Evolutionary conservation across 495 filamentous ascomycete genomes (phyloP), one percentile per base, ranked within the genome.

Genomic region (Aspergillus leporis): DNA sequence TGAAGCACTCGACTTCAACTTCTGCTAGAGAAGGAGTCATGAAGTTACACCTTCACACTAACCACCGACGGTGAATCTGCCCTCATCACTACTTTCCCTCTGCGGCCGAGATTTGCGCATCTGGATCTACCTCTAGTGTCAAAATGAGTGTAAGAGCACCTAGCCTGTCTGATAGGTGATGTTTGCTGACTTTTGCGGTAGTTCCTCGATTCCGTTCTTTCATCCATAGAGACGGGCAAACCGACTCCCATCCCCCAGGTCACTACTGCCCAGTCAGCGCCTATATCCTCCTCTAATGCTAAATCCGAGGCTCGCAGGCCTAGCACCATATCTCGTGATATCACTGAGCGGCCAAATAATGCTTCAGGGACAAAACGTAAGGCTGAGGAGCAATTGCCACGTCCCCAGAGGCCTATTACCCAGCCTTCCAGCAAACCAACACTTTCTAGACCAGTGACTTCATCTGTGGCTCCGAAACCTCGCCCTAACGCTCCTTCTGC

Each of bases 181-280:
- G 10, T 46, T 59, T 47, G 56, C 68, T 77, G 36, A 79, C 57
- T 28, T 40, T 18, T 54, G 36, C 10, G 22, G 12, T 43, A 86
- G 83, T 84, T 83, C 58, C 78, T 86, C 64, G 83, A 82, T 65
- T 85, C 83, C 22, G 75, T 85, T 28, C 76, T 85, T 55, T 78
- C 82, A 58, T 83, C 80, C 34, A 75, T 85, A 40, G 74, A 78
- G 66, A 76, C 76, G 67, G 80, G 75, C 45, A 73, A 73, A 48
- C 71, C 72, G 43, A 55, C 74, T 36, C 70, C 66, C 32, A 53
- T 66, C 18, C 68, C 71, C 16, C 60, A 60, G 30, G 41, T 61
- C 51, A 56, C 72, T 19, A 62, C 71, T 32, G 63, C 65, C 19
- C 66, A 68, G 46, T 65, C 78, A 52, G 63, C 68, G 18, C 64